Evolutionary conservation across 371 early-diverging fungal species (phyloP), one percentile per base, ranked within the genome.

Genomic region (Capillidium rhysosporum): DNA sequence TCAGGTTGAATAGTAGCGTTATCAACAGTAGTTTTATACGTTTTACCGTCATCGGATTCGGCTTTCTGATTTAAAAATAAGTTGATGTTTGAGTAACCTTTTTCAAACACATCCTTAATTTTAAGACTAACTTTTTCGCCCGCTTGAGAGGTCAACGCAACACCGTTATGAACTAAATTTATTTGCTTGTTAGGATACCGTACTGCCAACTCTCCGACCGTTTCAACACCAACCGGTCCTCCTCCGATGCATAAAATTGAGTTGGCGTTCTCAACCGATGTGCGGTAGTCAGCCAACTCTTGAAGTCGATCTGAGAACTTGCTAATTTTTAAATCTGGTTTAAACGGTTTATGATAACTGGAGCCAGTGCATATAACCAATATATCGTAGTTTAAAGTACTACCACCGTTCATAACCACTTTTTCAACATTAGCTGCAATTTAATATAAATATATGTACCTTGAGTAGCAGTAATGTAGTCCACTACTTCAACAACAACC

Each of bases 211-310:
- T 77, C 77, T 1, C 69, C 65, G 18, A 59, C 70, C 39, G 68
- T 24, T 31, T 74, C 77, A 1, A 71, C 64, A 21, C 74, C 74
- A 0, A 72, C 72, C 7, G 75, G 71, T 0, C 77, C 75, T 26
- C 68, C 73, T 14, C 77, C 77, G 29, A 77, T 67, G 53, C 73
- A 70, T 28, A 75, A 52, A 7, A 77, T 68, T 8, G 54, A 45
- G 5, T 64, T 48, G 0, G 74, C 64, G 5, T 47, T 14, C 31
- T 66, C 59, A 21, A 71, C 67, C 0, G 54, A 55, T 0, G 59
- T 44, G 7, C 68, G 56, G 14, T 66, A 63, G 26, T 51, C 34
- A 3, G 49, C 24, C 1, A 69, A 51, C 16, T 56, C 62, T 4
- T 58, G 53, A 1, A 63, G 23, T 20, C 67, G 48, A 0, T 58